Evolutionary conservation across 2,329 filamentous ascomycete species (phyloP), one percentile per base, ranked within the genome.

Genomic region (Fusarium sp.): DNA sequence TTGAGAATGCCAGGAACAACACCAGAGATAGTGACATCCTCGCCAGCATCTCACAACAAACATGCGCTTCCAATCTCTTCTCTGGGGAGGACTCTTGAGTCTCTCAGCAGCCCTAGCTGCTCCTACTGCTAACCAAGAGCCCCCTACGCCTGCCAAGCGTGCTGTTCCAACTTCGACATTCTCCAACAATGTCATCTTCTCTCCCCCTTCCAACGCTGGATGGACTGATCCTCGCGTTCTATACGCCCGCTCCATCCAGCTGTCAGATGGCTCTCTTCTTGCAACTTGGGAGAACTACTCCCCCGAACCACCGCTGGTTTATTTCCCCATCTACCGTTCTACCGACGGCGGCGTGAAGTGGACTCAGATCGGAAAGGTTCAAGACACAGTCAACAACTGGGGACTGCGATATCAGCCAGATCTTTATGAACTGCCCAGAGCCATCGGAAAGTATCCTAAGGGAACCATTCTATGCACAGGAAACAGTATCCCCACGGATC

Each of bases 391-490:
- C 17, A 89, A 91, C 64, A 84, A 84, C 31, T 88, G 86, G 80
- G 90, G 90, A n/a, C 75, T 92, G 58, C 84, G 88, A 25, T 91
- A 91, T 72, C 91, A 93, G 74, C 91, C 91, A 0, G 86, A 87
- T 75, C 80, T 93, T 13, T 91, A 90, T 72, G 83, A 88, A 66
- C 82, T 93, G 8, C 85, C 87, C 0, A 78, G 84, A 46, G 75
- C 78, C 4, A 80, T 92, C 52, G 90, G 85, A 13, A 80, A 82
- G 4, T 91, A 84, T 74, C 79, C 83, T 2, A 83, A 83, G 10
- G 91, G 90, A 3, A 92, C 90, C 0, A 79, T 93, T 23, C 81
- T 93, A 11, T 77, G 86, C 15, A 83, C 89, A 0, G 89, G 88
- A 4, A 89, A 84, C 64, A 86, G 86, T 37, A 89, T 88, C 51